These are phyloP conservation scores for Bassia scoparia DNA, from an alignment of 148 eudicot species.

Conservation along the genomic window DNA sequence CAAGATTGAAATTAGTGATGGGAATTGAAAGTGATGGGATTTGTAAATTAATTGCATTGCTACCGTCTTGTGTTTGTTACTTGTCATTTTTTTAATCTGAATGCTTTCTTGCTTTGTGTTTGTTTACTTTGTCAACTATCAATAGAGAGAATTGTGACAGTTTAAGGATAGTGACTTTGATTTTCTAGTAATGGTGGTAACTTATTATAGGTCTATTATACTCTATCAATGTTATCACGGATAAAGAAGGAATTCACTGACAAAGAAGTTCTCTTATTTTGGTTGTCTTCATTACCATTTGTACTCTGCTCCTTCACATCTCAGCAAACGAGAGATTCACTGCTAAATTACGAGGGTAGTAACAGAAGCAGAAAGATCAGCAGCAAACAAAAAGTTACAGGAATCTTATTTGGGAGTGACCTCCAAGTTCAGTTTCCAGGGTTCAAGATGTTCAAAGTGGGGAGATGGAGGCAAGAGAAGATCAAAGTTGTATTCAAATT, in stretches of 20 bases:
- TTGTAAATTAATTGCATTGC: too few species aligned
- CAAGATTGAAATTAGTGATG: too few species aligned
- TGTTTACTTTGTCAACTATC: too few species aligned
- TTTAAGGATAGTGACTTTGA: too few species aligned
- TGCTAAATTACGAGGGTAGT: not conserved
- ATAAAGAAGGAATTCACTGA: conserved; percentile 22
- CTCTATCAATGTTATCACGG: too few species aligned
- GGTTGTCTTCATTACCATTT: not conserved
- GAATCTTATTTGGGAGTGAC: not conserved
- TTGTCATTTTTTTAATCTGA: too few species aligned
- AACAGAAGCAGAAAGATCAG: conserved; percentile 11
- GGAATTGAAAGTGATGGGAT: too few species aligned
- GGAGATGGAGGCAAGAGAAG: conserved; percentile 66
- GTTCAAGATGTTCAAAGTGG: conserved; percentile 73
- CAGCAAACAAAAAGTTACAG: not conserved
- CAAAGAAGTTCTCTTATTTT: not conserved
- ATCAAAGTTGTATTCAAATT: conserved; percentile 74
- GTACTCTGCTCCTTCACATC: conserved; percentile 12
- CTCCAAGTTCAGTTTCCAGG: not conserved
- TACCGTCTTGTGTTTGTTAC: too few species aligned
- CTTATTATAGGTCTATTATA: too few species aligned
- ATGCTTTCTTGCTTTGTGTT: too few species aligned
- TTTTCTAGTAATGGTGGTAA: too few species aligned
- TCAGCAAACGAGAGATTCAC: conserved; percentile 17
- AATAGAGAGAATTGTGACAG: too few species aligned